phyloP scores from a whole-genome alignment of 2,329 filamentous ascomycete species.

The Chrysoporthe austroafricana region DNA sequence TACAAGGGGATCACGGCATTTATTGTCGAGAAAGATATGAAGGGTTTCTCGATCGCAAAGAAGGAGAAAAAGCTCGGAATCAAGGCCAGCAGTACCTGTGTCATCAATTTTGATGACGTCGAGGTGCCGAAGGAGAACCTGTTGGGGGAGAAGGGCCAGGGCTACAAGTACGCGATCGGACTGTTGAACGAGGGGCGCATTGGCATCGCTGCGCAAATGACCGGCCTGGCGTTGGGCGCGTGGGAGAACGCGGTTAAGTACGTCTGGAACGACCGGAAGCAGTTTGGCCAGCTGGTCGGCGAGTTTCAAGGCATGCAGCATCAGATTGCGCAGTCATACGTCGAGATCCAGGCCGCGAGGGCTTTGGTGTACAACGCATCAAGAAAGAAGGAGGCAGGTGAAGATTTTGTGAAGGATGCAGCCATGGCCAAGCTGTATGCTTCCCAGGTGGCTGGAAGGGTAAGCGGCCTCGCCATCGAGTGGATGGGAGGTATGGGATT shows the following conservation, averaged over 20 bases:
- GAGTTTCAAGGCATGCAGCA: constrained; percentile 99
- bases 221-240: constrained; percentile 88
- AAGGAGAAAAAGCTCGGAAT: constrained; percentile 99
- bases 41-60: constrained; percentile 94
- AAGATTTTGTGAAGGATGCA: constrained; percentile 93
- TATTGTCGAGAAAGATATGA: constrained; percentile 85
- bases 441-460: constrained; percentile 87
- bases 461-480: constrained; percentile 85
- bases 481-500: constrained; percentile 99
- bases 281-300: constrained; percentile 91
- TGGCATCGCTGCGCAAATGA: constrained; percentile 98
- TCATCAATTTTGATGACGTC: constrained; percentile 96
- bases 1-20: constrained; percentile 98
- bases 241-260: constrained; percentile 96
- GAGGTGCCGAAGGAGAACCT: constrained; percentile 86
- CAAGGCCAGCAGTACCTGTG: constrained; percentile 92
- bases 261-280: constrained; percentile 97
- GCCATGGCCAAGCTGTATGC: constrained; percentile 98
- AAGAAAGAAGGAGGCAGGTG: constrained; percentile 95
- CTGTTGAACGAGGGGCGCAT: constrained; percentile 96
- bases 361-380: constrained; percentile 95
- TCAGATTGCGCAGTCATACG: constrained; percentile 94
- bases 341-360: constrained; percentile 88
- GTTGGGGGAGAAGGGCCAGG: constrained; percentile 84
- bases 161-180: constrained; percentile 97